Evolutionary conservation across 176 grass and related monocot genomes (phyloP).

Genomic region (Aegilops tauschii): DNA sequence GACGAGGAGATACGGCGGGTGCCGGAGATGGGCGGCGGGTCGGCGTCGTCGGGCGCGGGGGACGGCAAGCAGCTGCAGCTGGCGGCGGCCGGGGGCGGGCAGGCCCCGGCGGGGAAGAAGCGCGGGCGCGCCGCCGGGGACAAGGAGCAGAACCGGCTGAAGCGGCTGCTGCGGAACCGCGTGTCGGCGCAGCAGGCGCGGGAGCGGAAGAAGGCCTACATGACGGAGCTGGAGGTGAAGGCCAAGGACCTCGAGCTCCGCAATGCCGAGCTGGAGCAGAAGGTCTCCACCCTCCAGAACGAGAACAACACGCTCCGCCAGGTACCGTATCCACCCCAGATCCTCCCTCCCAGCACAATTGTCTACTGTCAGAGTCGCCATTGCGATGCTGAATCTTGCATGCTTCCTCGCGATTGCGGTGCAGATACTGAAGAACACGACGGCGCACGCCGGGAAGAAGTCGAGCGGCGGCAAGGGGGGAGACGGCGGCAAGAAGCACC

Average conservation of each 20-base stretch:
- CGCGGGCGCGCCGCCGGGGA: slow-evolving; percentile 81
- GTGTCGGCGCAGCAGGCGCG: slow-evolving; percentile 94
- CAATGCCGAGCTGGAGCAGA: slow-evolving; percentile 90
- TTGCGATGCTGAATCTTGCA: not conserved
- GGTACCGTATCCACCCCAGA: not conserved
- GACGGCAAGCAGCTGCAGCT: slow-evolving; percentile 43
- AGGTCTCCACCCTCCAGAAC: slow-evolving; percentile 88
- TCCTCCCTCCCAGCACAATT: too few species aligned
- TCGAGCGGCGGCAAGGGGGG: slow-evolving; percentile 25
- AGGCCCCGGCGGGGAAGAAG: slow-evolving; percentile 38
- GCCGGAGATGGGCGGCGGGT: slow-evolving; percentile 75
- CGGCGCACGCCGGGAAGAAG: slow-evolving; percentile 58
- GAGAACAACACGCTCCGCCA: slow-evolving; percentile 95
- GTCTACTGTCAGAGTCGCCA: not conserved
- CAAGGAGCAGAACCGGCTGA: slow-evolving; percentile 98
- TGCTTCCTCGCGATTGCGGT: too few species aligned
- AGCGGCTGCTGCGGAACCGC: slow-evolving; percentile 90
- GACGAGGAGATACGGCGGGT: slow-evolving; percentile 98
- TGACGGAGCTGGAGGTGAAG: slow-evolving; percentile 77
- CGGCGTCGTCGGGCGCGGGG: slow-evolving; percentile 70
- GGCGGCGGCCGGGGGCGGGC: slow-evolving; percentile 24
- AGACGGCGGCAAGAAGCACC: slow-evolving; percentile 57
- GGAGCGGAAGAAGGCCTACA: slow-evolving; percentile 96
- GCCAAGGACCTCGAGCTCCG: slow-evolving; percentile 73
- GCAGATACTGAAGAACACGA: slow-evolving; percentile 92